Percentiles rank a stretch among this genome's conserved stretches.
phyloP scores from a whole-genome alignment of 768 basidiomycete genomes.

The Arthromyces matolae region DNA sequence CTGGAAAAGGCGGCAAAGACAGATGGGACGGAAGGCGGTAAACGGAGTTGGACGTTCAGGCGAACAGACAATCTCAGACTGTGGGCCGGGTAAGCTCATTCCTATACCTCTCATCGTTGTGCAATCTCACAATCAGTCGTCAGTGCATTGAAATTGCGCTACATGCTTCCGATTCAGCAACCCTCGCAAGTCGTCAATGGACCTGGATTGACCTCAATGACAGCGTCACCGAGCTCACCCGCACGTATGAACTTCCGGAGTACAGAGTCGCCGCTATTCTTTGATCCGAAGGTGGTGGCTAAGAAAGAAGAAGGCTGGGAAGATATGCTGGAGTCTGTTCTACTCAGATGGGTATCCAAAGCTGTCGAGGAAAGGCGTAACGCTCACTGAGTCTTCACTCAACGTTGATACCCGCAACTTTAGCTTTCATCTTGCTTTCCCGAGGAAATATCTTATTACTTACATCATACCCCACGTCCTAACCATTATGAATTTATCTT shows the following conservation, averaged over 20 bases:
- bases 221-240: conserved; percentile 26
- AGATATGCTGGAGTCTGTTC: conserved; percentile 62
- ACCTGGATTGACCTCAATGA: conserved; percentile 17
- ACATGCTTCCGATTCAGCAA: conserved; percentile 64
- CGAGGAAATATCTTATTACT: neutral
- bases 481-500: neutral
- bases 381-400: conserved; percentile 14
- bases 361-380: conserved; percentile 63
- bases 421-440: neutral
- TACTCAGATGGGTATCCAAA: conserved; percentile 63
- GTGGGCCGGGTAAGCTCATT: conserved; percentile 71
- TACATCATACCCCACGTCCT: neutral
- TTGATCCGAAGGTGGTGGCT: conserved; percentile 74
- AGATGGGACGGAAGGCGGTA: conserved; percentile 36
- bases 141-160: conserved; percentile 83
- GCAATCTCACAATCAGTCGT: conserved; percentile 2
- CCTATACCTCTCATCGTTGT: neutral
- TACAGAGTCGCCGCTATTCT: conserved; percentile 49
- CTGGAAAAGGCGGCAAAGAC: conserved; percentile 51
- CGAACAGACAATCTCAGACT: conserved; percentile 81
- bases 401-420: neutral
- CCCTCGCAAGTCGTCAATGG: conserved; percentile 36
- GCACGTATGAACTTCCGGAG: conserved; percentile 34
- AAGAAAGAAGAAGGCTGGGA: conserved; percentile 79
- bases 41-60: conserved; percentile 79